These are phyloP conservation scores for Xylariaceae sp. DNA, from an alignment of 2,329 filamentous ascomycete species.

Conservation along the genomic window DNA sequence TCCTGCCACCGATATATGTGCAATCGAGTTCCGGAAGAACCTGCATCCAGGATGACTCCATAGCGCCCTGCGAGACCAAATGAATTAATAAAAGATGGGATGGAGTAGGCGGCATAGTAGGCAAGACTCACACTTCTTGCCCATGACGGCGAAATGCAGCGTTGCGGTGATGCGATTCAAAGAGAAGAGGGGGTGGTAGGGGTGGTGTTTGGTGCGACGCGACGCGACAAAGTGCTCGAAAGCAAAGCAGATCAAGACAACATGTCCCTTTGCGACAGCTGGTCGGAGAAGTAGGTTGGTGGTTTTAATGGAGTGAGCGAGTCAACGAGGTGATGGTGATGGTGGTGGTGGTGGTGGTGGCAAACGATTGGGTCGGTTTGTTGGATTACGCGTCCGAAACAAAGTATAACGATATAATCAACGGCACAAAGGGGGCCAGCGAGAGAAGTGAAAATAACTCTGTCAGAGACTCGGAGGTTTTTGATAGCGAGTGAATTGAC, in stretches of 20 bases:
- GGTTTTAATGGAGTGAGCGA: background rate
- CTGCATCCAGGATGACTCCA: slow-evolving; percentile 94
- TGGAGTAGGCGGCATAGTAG: slow-evolving; percentile 2
- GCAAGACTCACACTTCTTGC: slow-evolving; percentile 28
- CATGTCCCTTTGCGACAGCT: slow-evolving; percentile 7
- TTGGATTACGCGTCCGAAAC: slow-evolving; percentile 16
- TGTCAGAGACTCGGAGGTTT: too few species aligned
- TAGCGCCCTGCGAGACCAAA: slow-evolving; percentile 73
- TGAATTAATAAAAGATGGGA: slow-evolving; percentile 9
- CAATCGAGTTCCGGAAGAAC: slow-evolving; percentile 91
- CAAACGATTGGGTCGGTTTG: slow-evolving; percentile 1
- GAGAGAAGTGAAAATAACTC: slow-evolving; percentile 12
- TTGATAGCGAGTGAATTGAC: slow-evolving; percentile 16
- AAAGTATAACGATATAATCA: slow-evolving; percentile 14
- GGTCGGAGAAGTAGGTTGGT: background rate
- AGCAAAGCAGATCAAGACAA: slow-evolving; percentile 6
- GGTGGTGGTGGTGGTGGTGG: background rate
- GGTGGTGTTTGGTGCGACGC: slow-evolving; percentile 1
- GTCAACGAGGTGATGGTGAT: background rate
- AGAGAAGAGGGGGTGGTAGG: background rate
- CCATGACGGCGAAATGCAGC: slow-evolving; percentile 19
- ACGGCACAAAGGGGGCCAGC: slow-evolving; percentile 10
- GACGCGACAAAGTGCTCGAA: background rate
- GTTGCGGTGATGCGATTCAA: too few species aligned
- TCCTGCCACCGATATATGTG: slow-evolving; percentile 95